Conservation (phyloP, 768 basidiomycete species). For the Agaricus blazei region DNA sequence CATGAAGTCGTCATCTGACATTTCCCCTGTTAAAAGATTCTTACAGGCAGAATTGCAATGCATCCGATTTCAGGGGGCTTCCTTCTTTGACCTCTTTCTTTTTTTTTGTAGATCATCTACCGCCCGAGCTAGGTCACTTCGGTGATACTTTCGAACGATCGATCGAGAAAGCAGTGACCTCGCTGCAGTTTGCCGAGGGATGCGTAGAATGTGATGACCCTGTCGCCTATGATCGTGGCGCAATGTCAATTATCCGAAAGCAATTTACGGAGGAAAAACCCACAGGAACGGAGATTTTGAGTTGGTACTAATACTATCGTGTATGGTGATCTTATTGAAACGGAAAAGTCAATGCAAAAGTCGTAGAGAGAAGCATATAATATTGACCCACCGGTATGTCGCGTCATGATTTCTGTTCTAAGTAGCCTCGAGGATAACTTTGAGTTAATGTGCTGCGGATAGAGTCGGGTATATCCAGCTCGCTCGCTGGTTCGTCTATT, state of each 20-base stretch:
- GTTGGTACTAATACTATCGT: constrained; percentile 24
- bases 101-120: constrained; percentile 38
- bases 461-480: constrained; percentile 14
- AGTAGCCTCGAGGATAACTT: neutral
- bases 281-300: constrained; percentile 8
- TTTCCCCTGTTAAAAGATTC: neutral
- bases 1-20: constrained; percentile 23
- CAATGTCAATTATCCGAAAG: constrained; percentile 17
- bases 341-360: constrained; percentile 14
- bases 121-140: constrained; percentile 31
- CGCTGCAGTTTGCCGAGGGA: constrained; percentile 21
- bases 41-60: constrained; percentile 14
- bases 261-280: constrained; percentile 12
- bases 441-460: constrained; percentile 13
- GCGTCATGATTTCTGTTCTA: neutral
- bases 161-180: constrained; percentile 20
- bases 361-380: constrained; percentile 18
- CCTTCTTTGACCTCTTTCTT: constrained; percentile 37
- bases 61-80: constrained; percentile 45
- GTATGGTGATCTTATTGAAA: constrained; percentile 29
- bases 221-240: constrained; percentile 20
- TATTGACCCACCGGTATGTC: constrained; percentile 10
- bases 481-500: neutral
- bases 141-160: constrained; percentile 38
- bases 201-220: constrained; percentile 28